Base-by-base conservation (phyloP, 2,329 filamentous ascomycete species). In the Dryadomyces quercivorus region DNA sequence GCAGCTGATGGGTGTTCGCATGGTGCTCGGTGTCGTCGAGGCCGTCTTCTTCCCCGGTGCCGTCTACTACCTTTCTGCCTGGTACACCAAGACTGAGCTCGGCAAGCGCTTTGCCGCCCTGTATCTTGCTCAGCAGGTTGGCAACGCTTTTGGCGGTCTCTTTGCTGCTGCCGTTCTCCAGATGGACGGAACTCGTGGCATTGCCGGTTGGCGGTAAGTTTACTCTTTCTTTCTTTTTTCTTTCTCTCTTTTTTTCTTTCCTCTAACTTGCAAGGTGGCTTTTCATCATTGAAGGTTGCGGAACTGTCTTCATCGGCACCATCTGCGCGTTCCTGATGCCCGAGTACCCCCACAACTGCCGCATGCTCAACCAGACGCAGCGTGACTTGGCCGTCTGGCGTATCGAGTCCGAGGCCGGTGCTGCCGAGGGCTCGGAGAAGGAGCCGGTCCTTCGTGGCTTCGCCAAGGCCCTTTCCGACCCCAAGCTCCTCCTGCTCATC, bases 121-220 rank as follows among this genome's bases (percentile, higher is more conserved):
- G 3, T 71, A 68, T 57, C 66, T 64, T 42, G 66, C 64, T 18
- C 63, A 66, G 42, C 62, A 64, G 56, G 31, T 50, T 9, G 26
- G 47, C 16, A 40, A 38, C 34, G 47, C 47, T 1, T 79, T 78
- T 57, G 74, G 74, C 0, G 74, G 75, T 5, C 61, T 78, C 1
- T 63, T 78, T 9, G 74, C 73, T 22, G 75, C 73, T 2, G 74
- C 70, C 5, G 72, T 77, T 18, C 69, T 72, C 2, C 68, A 69
- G 9, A 64, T 79, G 12, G 69, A 76, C 36, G 71, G 71, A 2
- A 63, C 63, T 2, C 69, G 69, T 49, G 74, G 74, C 1, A 69
- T 79, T 16, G 63, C 66, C 2, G 75, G 75, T 2, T 79, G 75
- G 76, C 63, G 70, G 51, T 80, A 75, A 75, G 63, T 77, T 0